A percentile compares a stretch with the other conserved stretches of the same genome.
These are phyloP conservation scores for Noccaea caerulescens DNA, from an alignment of 345 rosid species.

Conservation along the genomic window DNA sequence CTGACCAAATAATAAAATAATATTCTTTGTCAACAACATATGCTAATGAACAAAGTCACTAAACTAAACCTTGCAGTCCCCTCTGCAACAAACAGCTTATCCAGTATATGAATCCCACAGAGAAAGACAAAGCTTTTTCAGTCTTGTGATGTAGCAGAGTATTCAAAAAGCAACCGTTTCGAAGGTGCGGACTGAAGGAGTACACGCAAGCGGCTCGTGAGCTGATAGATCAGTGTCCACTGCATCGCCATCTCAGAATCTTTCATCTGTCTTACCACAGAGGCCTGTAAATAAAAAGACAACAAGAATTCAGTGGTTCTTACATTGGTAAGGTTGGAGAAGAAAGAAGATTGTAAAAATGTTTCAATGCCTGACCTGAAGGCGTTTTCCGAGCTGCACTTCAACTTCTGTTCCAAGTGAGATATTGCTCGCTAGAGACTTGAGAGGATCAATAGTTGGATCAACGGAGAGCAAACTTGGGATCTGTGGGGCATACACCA, in stretches of 20 bases:
- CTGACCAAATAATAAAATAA: slow-evolving; percentile 34
- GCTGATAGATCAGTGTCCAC: slow-evolving; percentile 91
- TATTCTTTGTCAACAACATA: slow-evolving; percentile 13
- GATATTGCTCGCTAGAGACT: slow-evolving; percentile 84
- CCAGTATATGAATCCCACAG: not conserved
- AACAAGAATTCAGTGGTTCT: not conserved
- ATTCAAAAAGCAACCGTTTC: slow-evolving; percentile 88
- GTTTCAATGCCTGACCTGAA: slow-evolving; percentile 60
- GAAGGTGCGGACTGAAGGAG: slow-evolving; percentile 92
- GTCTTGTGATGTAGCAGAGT: slow-evolving; percentile 93
- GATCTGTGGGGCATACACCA: slow-evolving; percentile 98
- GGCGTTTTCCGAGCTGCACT: slow-evolving; percentile 93
- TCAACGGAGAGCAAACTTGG: slow-evolving; percentile 96
- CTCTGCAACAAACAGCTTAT: slow-evolving; percentile 13
- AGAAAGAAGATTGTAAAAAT: not conserved
- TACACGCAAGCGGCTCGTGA: slow-evolving; percentile 84
- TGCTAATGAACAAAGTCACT: slow-evolving; percentile 22
- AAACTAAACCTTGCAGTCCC: slow-evolving; percentile 3
- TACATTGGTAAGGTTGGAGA: not conserved
- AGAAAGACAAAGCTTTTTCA: slow-evolving; percentile 32
- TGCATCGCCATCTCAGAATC: slow-evolving; percentile 98
- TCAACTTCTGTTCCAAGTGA: slow-evolving; percentile 94
- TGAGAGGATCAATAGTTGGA: slow-evolving; percentile 90
- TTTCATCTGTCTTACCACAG: slow-evolving; percentile 92
- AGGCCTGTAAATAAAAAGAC: slow-evolving; percentile 58